Base-by-base conservation (phyloP, 176 grass and related monocot species). In the Ananas comosus region DNA sequence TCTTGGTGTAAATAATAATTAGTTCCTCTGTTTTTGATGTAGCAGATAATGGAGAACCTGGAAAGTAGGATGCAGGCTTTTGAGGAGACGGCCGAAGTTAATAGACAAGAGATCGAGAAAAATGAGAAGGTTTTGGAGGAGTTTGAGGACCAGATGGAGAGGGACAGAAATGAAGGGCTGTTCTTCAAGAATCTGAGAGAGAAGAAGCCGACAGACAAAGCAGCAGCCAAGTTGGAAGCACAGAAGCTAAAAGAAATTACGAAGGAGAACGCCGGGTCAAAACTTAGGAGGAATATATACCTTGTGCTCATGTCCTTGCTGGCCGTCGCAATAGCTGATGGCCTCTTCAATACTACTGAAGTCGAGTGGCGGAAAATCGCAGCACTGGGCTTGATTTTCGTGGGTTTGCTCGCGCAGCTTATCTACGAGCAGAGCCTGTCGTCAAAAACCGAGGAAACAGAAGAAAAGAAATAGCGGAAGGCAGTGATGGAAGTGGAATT, bases 141-240 rank as follows among this genome's bases (percentile, higher is more conserved):
- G 76, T 90, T 99, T 10, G 83, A 90, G 82, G 83, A 83, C 12
- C 79, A 83, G 73, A 99, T 93, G 13, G 89, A 93, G 54, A 70
- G 52, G 65, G 87, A 85, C 76, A 85, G 85, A 67, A 99, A 99
- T 22, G 63, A 99, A 74, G 89, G 89, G 24, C 72, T 99, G 75
- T 99, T 99, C 71, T 99, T 92, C 82, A 85, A 99, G 84, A 90
- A 69, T 79, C 79, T 97, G 29, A 78, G 73, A 13, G 82, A 90
- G 54, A 79, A 85, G 65, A 86, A 84, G 70, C 77, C 12, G 13
- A 56, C 16, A n/a, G 12, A 56, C 1, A 2, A 17, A 18, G n/a
- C 16, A 17, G 54, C 54, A 59, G 53, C 14, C 8, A 19, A 59
- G n/a, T 59, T 8, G 19, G n/a, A 59, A 14, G 19, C 4, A 17